Evolutionary conservation across 192 early-diverging fungal species (phyloP).

Genomic region (Rhizophagus prolifer): DNA sequence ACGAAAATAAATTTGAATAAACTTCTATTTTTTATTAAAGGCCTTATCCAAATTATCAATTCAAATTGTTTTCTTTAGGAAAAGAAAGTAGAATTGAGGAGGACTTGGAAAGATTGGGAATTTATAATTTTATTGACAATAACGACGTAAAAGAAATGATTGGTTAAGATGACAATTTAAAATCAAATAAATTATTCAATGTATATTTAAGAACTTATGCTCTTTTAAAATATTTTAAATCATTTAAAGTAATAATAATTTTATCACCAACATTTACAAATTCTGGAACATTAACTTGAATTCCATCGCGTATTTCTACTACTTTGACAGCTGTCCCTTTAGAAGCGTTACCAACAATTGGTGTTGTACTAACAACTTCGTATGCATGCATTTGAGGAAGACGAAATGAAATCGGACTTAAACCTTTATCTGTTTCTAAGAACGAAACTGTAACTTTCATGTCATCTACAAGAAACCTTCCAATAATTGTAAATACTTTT

Average conservation of each 20-base stretch:
- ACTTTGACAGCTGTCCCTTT: slow-evolving; percentile 71
- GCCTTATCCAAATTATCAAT: neutral
- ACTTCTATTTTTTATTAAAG: neutral
- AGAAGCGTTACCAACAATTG: slow-evolving; percentile 52
- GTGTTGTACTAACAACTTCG: slow-evolving; percentile 53
- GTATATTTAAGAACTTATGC: slow-evolving; percentile 33
- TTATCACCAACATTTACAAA: slow-evolving; percentile 79
- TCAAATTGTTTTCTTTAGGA: neutral
- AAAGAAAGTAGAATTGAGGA: neutral
- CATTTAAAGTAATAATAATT: slow-evolving; percentile 69
- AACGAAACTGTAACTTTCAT: slow-evolving; percentile 58
- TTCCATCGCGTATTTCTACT: slow-evolving; percentile 65
- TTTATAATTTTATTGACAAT: too few relatives aligned
- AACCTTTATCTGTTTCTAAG: slow-evolving; percentile 54
- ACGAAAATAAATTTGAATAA: neutral
- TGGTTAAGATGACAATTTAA: neutral
- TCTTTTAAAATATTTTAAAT: slow-evolving; percentile 62
- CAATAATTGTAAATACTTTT: neutral
- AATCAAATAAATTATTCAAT: too few relatives aligned
- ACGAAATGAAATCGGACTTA: slow-evolving; percentile 58
- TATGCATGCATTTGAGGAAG: slow-evolving; percentile 59
- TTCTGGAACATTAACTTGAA: slow-evolving; percentile 72
- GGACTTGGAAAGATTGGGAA: neutral
- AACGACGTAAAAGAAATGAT: neutral
- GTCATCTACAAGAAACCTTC: slow-evolving; percentile 41